Base-by-base conservation (phyloP, 1,139 yeast species). In the Meyerozyma smithsonii region DNA sequence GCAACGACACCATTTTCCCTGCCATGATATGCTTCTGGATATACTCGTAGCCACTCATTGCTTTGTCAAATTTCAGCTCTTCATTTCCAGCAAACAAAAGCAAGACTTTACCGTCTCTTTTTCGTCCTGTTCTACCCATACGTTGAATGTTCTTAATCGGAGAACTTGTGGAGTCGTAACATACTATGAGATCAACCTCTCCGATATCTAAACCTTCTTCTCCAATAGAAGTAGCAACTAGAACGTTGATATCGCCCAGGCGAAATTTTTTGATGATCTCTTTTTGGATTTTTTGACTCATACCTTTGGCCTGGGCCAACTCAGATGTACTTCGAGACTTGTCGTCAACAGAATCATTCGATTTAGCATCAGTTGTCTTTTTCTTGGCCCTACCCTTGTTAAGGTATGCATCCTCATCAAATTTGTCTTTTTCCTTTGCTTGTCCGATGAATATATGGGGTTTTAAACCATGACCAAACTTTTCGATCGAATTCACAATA, bases 201-300 rank as follows among this genome's bases (percentile, higher is more conserved):
- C 98, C 97, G 48, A 94, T 94, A 68, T 94, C 98, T 46, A 94
- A 72, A 39, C 99, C 99, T 69, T 94, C 99, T 59, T 94, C 99
- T 35, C 97, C 99, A 56, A 94, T 92, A 0, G 97, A 89, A 0
- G 99, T 94, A 5, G 97, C 97, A 3, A 94, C 95, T 21, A 94
- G 66, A 6, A 87, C 80, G 55, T 92, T 94, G 52, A 77, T 77
- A 1, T 61, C 66, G 5, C 95, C 96, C 1, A 61, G 51, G 50
- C 84, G 85, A 61, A 94, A 92, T 44, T 81, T 73, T 28, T 72
- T 72, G 35, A 94, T 84, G 8, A 87, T 74, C 43, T 82, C 81
- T 50, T 84, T 83, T 50, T 84, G 95, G 28, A 74, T 65, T 45
- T 79, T 80, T 54, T 84, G 94, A 39, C 72, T 79, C 92, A 84